Evolutionary conservation across 108 stramenopile species (phyloP).

Genomic region (Poteriospumella lacustris): DNA sequence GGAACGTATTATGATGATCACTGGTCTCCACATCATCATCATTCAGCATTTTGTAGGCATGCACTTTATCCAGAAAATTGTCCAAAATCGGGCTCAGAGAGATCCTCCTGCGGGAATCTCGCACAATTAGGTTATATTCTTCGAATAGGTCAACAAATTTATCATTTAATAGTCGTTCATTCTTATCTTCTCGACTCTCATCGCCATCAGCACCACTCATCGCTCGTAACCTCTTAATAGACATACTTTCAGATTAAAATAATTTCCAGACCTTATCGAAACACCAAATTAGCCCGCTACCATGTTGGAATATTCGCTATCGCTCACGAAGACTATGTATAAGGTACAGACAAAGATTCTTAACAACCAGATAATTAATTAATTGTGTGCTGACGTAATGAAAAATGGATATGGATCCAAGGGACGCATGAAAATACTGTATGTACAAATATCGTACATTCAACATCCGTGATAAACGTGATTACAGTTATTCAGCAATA

Average conservation of each 20-base stretch:
- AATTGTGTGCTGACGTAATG: constrained; percentile 7
- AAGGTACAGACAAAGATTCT: constrained; percentile 8
- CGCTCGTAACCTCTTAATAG: constrained; percentile 7
- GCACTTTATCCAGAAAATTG: constrained; percentile 2
- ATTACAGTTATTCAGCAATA: constrained; percentile 9
- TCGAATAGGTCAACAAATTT: constrained; percentile 8
- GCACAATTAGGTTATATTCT: constrained; percentile 8
- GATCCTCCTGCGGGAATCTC: constrained; percentile 6
- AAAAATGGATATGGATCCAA: constrained; percentile 8
- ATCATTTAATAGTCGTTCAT: constrained; percentile 9
- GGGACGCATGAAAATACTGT: constrained; percentile 7
- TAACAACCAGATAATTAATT: constrained; percentile 9
- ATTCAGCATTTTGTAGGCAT: constrained; percentile 8
- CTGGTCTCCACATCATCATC: constrained; percentile 6
- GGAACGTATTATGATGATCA: constrained; percentile 8
- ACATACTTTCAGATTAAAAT: constrained; percentile 9
- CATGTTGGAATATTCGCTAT: constrained; percentile 8
- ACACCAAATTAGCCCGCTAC: constrained; percentile 6
- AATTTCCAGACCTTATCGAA: constrained; percentile 8
- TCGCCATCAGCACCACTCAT: constrained; percentile 6
- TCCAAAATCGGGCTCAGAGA: constrained; percentile 6
- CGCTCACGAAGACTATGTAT: constrained; percentile 7
- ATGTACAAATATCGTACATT: constrained; percentile 3
- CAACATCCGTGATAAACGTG: constrained; percentile 7
- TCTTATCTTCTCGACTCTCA: constrained; percentile 7